A percentile compares a stretch with the other conserved stretches of the same genome.
phyloP scores from a whole-genome alignment of 805 yeast species.

The Kodamaea restingae region DNA sequence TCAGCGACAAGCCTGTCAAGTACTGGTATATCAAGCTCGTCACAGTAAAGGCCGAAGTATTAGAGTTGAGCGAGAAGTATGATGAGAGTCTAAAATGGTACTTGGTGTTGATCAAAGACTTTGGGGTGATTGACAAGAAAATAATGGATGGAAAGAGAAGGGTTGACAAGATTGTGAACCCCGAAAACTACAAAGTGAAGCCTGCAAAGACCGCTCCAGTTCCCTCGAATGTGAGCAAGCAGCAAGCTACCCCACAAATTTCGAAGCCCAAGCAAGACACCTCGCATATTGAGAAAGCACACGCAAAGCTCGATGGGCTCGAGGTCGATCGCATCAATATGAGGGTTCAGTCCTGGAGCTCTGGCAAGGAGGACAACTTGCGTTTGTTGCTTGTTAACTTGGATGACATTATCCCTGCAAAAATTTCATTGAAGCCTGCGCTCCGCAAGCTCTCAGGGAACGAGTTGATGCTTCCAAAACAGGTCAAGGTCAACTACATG shows the following conservation, averaged over 20 bases:
- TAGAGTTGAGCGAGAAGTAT: conserved; percentile 74
- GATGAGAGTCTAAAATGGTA: conserved; percentile 60
- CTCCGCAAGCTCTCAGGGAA: conserved; percentile 38
- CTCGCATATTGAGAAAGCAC: conserved; percentile 11
- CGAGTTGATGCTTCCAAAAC: conserved; percentile 84
- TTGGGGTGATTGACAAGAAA: conserved; percentile 59
- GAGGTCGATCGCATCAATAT: conserved; percentile 9
- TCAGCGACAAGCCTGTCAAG: conserved; percentile 51
- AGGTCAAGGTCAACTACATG: conserved; percentile 81
- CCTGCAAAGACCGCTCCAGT: conserved; percentile 10
- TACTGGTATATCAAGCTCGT: conserved; percentile 73
- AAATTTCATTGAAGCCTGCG: conserved; percentile 30
- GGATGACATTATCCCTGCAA: conserved; percentile 54
- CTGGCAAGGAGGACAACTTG: conserved; percentile 48
- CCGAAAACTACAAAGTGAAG: conserved; percentile 34
- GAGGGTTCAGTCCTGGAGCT: conserved; percentile 11
- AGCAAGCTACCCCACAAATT: no score
- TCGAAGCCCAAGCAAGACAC: conserved; percentile 28
- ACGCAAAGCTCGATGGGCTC: conserved; percentile 7
- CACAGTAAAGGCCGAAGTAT: conserved; percentile 73
- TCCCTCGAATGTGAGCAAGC: no score
- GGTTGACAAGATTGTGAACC: conserved; percentile 62
- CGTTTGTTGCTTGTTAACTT: conserved; percentile 72
- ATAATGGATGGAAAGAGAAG: conserved; percentile 80
- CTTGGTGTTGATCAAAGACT: conserved; percentile 54